Conservation (phyloP, 202 grass and related monocot genomes). For the Schoenoplectus tabernaemontani region DNA sequence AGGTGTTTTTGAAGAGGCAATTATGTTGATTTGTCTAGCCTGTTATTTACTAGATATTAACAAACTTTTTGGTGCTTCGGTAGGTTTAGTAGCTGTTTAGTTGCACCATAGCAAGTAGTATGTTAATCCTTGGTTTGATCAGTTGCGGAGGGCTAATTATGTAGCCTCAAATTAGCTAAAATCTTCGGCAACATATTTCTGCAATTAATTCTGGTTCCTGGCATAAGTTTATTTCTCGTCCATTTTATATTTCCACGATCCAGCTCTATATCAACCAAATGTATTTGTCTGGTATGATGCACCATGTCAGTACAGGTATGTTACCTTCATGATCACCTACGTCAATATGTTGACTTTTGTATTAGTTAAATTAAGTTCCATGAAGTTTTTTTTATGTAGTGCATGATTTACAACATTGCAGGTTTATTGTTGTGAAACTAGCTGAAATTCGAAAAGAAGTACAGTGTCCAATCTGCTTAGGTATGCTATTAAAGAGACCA, state of each 20-base stretch:
- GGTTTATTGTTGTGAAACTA: conserved; percentile 88
- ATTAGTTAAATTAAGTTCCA: background rate
- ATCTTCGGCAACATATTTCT: background rate
- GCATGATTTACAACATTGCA: conserved; percentile 31
- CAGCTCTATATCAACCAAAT: background rate
- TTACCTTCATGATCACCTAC: background rate
- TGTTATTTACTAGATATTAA: background rate
- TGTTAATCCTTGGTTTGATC: background rate
- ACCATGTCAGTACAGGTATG: background rate
- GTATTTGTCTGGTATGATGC: background rate
- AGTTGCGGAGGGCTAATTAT: background rate
- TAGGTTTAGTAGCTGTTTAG: background rate
- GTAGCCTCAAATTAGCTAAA: background rate
- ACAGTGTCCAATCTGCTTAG: conserved; percentile 97
- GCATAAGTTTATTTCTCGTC: background rate
- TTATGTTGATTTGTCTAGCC: background rate
- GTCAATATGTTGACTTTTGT: background rate
- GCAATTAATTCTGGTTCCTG: background rate
- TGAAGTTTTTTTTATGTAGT: background rate
- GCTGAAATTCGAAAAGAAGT: conserved; percentile 91
- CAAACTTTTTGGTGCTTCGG: background rate
- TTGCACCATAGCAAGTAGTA: background rate
- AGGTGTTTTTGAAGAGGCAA: background rate
- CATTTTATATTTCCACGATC: background rate
- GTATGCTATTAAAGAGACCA: conserved; percentile 34